phyloP scores from a whole-genome alignment of 352 stramenopile species.

The Globisporangium cystogenes region DNA sequence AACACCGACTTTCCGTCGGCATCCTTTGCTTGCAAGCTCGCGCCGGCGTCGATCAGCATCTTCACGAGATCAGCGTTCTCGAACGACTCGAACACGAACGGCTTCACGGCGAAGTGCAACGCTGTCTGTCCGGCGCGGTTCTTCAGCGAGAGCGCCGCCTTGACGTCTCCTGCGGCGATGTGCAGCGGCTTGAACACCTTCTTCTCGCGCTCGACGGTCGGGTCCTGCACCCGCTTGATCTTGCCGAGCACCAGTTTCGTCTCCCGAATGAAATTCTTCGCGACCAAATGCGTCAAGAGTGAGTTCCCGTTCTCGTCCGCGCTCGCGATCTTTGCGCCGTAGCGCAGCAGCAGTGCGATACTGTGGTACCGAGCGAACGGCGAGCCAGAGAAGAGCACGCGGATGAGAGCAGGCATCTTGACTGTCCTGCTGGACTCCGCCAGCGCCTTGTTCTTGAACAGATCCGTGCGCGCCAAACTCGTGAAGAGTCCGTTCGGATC shows the following conservation, averaged over 20 bases:
- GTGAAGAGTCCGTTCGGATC: constrained; percentile 41
- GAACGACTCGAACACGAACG: constrained; percentile 52
- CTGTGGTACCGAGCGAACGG: constrained; percentile 23
- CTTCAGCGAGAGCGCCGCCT: constrained; percentile 26
- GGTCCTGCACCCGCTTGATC: constrained; percentile 35
- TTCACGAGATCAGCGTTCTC: constrained; percentile 52
- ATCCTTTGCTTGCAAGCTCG: constrained; percentile 29
- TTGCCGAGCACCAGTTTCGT: constrained; percentile 38
- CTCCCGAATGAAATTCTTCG: constrained; percentile 41
- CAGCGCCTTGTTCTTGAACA: constrained; percentile 33
- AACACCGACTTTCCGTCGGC: constrained; percentile 29
- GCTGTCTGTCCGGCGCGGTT: constrained; percentile 42
- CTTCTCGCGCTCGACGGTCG: constrained; percentile 19
- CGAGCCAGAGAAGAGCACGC: constrained; percentile 30
- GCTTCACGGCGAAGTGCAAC: constrained; percentile 58
- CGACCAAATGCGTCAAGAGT: constrained; percentile 53
- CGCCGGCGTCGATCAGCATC: constrained; percentile 39
- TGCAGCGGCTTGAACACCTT: constrained; percentile 37
- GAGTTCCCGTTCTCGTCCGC: constrained; percentile 52
- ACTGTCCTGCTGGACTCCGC: constrained; percentile 16
- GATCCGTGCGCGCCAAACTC: constrained; percentile 20
- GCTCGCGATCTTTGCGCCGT: constrained; percentile 44
- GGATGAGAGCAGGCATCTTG: constrained; percentile 40
- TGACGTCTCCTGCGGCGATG: constrained; percentile 33
- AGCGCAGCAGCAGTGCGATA: constrained; percentile 48